Conservation (phyloP, 2,329 filamentous ascomycete species). For the Lecanoromycetidae sp. region DNA sequence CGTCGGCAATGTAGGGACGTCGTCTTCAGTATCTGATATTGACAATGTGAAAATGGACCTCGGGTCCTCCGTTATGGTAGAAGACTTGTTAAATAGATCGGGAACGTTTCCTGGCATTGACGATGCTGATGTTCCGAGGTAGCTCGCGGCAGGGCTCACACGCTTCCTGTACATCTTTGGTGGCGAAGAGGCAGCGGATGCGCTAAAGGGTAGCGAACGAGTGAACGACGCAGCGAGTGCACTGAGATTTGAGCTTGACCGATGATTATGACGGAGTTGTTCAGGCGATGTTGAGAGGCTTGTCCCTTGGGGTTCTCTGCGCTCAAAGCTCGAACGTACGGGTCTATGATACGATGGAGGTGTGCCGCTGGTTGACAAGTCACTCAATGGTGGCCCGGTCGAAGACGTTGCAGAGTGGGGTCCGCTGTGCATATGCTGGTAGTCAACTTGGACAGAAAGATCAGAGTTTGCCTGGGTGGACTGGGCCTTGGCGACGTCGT, state of each 20-base stretch:
- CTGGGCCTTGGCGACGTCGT: constrained; percentile 8
- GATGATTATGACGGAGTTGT: constrained; percentile 26
- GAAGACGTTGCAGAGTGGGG: constrained; percentile 40
- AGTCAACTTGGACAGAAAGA: constrained; percentile 25
- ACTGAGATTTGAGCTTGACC: constrained; percentile 30
- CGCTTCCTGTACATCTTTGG: constrained; percentile 28
- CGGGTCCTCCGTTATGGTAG: constrained; percentile 22
- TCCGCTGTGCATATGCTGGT: constrained; percentile 22
- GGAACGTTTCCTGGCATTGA: constrained; percentile 1
- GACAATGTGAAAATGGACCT: constrained; percentile 25
- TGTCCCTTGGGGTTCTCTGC: constrained; percentile 30
- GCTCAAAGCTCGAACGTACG: constrained; percentile 29
- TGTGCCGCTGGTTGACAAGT: constrained; percentile 41
- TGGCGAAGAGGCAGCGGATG: constrained; percentile 33
- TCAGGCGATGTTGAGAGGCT: constrained; percentile 33
- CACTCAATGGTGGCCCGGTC: constrained; percentile 38
- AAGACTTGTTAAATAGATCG: background rate
- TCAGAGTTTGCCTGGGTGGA: constrained; percentile 26
- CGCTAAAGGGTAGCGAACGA: constrained; percentile 33
- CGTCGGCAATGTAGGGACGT: constrained; percentile 24
- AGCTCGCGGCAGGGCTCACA: constrained; percentile 27
- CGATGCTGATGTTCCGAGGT: constrained; percentile 22
- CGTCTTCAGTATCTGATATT: constrained; percentile 30
- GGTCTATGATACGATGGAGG: constrained; percentile 36
- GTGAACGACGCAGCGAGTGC: constrained; percentile 34